Evolutionary conservation across 2,329 filamentous ascomycete genomes (phyloP).

Genomic region (Cercospora sp.): DNA sequence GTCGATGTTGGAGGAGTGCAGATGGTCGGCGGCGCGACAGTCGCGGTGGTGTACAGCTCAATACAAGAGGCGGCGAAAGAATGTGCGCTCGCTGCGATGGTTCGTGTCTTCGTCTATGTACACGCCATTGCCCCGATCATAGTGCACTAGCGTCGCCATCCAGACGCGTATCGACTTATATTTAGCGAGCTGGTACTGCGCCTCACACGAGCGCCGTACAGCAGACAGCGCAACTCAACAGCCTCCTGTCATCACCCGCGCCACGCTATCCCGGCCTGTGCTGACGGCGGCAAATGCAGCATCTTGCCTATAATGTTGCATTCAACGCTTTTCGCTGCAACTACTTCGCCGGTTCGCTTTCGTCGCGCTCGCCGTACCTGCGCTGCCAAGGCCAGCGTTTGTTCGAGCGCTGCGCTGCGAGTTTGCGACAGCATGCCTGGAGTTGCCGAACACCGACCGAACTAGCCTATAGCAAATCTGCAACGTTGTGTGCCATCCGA

Average conservation of each 20-base stretch:
- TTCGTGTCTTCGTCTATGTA: not conserved
- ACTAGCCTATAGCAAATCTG: not conserved
- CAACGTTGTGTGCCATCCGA: not conserved
- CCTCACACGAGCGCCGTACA: not conserved
- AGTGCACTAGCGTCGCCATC: not conserved
- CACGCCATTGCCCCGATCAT: not conserved
- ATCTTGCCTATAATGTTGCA: not conserved
- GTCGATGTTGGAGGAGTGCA: not conserved
- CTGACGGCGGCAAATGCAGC: constrained; percentile 1
- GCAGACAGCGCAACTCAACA: not conserved
- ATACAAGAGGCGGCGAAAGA: not conserved
- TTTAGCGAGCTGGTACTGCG: constrained; percentile 6
- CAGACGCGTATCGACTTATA: constrained; percentile 4
- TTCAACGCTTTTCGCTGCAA: not conserved
- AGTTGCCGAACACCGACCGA: not conserved
- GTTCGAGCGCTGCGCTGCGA: not conserved
- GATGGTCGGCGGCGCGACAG: not conserved
- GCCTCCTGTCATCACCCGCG: not conserved
- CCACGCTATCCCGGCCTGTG: constrained; percentile 1
- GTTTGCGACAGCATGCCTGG: not conserved
- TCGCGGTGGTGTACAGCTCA: not conserved
- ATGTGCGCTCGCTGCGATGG: not conserved
- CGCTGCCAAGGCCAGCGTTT: not conserved
- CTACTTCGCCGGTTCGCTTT: not conserved
- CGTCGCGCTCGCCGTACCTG: not conserved